phyloP scores from a whole-genome alignment of 2,329 filamentous ascomycete genomes.

The Microascus cirrosus region DNA sequence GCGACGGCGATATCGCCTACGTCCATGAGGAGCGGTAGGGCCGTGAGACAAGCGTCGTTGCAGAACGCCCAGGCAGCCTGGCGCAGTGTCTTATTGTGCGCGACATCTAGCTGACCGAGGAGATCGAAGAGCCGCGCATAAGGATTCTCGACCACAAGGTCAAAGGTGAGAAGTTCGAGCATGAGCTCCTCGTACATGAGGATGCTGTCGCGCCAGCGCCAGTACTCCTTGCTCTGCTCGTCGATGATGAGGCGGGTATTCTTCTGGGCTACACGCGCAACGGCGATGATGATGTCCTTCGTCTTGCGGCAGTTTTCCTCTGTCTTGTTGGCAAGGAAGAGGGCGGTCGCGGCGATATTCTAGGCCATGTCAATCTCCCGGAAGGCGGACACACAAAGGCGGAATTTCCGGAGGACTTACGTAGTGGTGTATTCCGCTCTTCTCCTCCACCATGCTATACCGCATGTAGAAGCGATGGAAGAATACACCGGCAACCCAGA shows the following conservation, averaged over 20 bases:
- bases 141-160: conserved; percentile 80
- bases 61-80: conserved; percentile 90
- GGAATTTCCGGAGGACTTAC: conserved; percentile 36
- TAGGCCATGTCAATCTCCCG: conserved; percentile 18
- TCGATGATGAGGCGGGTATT: conserved; percentile 83
- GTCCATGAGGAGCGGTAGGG: conserved; percentile 70
- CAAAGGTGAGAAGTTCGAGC: conserved; percentile 86
- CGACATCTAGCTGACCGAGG: conserved; percentile 59
- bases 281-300: conserved; percentile 85
- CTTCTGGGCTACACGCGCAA: conserved; percentile 91
- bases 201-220: conserved; percentile 94
- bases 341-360: conserved; percentile 77
- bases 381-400: not conserved
- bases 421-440: conserved; percentile 78
- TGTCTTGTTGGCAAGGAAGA: conserved; percentile 94
- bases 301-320: conserved; percentile 96
- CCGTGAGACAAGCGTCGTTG: conserved; percentile 79
- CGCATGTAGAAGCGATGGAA: conserved; percentile 96
- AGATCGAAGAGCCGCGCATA: conserved; percentile 78
- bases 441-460: conserved; percentile 65
- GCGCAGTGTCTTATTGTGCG: conserved; percentile 70
- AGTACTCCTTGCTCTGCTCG: conserved; percentile 96
- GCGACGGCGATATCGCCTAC: conserved; percentile 74
- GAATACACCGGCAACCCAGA: conserved; percentile 87
- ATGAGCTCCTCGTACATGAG: conserved; percentile 86